A percentile compares a stretch with the other conserved stretches of the same genome.
These are phyloP conservation scores for Plectosphaerella plurivora DNA, from an alignment of 2,329 filamentous ascomycete species.

Conservation along the genomic window DNA sequence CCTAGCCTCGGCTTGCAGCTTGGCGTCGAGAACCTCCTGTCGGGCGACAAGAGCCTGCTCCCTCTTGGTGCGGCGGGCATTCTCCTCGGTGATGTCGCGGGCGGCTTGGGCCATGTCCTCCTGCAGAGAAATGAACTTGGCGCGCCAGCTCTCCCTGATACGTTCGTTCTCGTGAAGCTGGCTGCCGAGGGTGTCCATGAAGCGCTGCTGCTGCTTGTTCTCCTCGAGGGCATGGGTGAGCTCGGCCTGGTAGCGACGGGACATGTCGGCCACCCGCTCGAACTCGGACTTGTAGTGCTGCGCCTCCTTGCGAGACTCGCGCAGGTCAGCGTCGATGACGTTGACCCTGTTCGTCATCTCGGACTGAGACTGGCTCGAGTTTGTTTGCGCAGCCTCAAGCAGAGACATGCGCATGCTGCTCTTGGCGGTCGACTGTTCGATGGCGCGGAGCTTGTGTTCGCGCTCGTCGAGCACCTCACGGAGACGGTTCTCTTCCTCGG, in stretches of 20 bases:
- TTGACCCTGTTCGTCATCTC: constrained; percentile 54
- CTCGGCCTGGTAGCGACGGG: constrained; percentile 44
- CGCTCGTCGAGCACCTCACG: constrained; percentile 64
- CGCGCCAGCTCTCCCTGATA: constrained; percentile 77
- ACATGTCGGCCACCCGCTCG: constrained; percentile 51
- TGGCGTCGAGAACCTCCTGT: constrained; percentile 74
- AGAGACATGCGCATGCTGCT: constrained; percentile 58
- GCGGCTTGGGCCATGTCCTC: constrained; percentile 79
- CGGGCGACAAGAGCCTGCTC: constrained; percentile 75
- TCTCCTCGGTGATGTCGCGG: constrained; percentile 77
- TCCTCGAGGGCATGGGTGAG: constrained; percentile 44
- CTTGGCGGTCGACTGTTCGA: constrained; percentile 53
- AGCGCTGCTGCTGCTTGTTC: constrained; percentile 71
- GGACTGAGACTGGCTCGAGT: constrained; percentile 46
- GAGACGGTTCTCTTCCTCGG: constrained; percentile 69
- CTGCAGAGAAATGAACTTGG: constrained; percentile 80
- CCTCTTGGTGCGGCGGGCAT: constrained; percentile 71
- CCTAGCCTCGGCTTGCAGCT: constrained; percentile 69
- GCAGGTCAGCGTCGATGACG: constrained; percentile 49
- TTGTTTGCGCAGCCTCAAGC: constrained; percentile 63
- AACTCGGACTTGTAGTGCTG: constrained; percentile 59
- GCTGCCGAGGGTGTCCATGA: constrained; percentile 67
- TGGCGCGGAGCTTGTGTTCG: constrained; percentile 58
- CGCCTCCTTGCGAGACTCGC: constrained; percentile 50
- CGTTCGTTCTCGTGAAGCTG: constrained; percentile 85